phyloP scores from a whole-genome alignment of 257 asterid genomes.

The Salvia rosmarinus region DNA sequence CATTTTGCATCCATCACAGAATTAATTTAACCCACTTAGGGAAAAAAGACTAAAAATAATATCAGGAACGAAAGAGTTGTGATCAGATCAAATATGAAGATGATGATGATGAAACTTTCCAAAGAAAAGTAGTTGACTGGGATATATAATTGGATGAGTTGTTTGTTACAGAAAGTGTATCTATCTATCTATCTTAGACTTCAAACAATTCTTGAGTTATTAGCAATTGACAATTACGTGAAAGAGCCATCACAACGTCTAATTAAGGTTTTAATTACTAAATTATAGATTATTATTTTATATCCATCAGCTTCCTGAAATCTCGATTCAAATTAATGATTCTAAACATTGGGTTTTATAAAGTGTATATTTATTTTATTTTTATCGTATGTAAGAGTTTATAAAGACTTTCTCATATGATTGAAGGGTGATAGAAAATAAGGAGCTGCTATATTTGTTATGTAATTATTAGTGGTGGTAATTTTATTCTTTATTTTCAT shows the following conservation, averaged over 20 bases:
- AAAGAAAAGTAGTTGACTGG: conserved; percentile 27
- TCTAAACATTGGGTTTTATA: too few relatives aligned
- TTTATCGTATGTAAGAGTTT: too few relatives aligned
- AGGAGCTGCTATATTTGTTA: too few relatives aligned
- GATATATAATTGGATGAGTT: not conserved
- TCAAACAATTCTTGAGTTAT: conserved; percentile 48
- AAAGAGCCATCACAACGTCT: conserved; percentile 55
- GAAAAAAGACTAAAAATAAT: not conserved
- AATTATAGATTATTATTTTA: not conserved
- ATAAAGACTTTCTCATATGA: not conserved
- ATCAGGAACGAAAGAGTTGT: not conserved
- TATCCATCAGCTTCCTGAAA: not conserved
- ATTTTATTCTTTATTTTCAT: too few relatives aligned
- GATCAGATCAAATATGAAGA: not conserved
- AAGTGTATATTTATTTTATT: too few relatives aligned
- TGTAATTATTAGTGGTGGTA: too few relatives aligned
- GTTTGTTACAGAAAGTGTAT: conserved; percentile 35
- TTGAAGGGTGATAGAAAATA: too few relatives aligned
- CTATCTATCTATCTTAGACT: conserved; percentile 45
- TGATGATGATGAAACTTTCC: conserved; percentile 26
- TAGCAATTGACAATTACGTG: conserved; percentile 36
- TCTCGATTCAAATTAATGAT: too few relatives aligned
- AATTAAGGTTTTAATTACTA: not conserved
- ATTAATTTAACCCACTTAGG: not conserved
- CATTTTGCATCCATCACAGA: conserved; percentile 4